Conservation (phyloP, 352 stramenopile species). For the Pythium pectinolyticum region DNA sequence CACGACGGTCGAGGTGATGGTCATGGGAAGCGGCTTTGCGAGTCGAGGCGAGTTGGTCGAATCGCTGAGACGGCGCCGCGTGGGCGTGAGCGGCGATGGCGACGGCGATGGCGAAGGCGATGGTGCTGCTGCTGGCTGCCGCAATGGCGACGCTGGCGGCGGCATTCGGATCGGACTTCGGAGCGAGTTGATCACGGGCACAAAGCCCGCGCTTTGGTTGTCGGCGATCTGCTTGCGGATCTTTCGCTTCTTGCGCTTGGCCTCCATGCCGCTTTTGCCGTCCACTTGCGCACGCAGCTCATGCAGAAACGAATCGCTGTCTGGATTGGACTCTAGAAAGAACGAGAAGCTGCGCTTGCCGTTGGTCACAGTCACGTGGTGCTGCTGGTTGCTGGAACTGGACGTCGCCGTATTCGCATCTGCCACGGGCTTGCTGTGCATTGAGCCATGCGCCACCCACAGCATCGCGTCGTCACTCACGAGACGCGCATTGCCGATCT, state of each 20-base stretch:
- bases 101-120: no score
- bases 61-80: slow-evolving; percentile 42
- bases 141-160: slow-evolving; percentile 22
- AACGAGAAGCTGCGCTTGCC: slow-evolving; percentile 73
- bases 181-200: slow-evolving; percentile 66
- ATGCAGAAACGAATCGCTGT: slow-evolving; percentile 55
- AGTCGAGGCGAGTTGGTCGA: slow-evolving; percentile 50
- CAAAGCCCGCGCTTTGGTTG: slow-evolving; percentile 59
- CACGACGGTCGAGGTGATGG: slow-evolving; percentile 35
- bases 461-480: slow-evolving; percentile 71
- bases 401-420: no score
- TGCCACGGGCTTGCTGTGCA: slow-evolving; percentile 44
- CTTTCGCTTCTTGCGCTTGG: slow-evolving; percentile 78
- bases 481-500: slow-evolving; percentile 76
- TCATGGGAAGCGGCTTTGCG: slow-evolving; percentile 44
- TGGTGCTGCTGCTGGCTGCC: no score
- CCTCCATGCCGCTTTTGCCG: slow-evolving; percentile 45
- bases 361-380: slow-evolving; percentile 55
- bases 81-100: slow-evolving; percentile 29
- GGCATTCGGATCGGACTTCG: slow-evolving; percentile 48
- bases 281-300: slow-evolving; percentile 72
- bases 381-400: neutral
- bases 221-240: slow-evolving; percentile 62
- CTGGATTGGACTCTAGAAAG: slow-evolving; percentile 36
- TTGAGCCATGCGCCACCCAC: slow-evolving; percentile 55